These are phyloP conservation scores for Stemphylium beticola DNA, from an alignment of 2,329 filamentous ascomycete species.

Conservation along the genomic window DNA sequence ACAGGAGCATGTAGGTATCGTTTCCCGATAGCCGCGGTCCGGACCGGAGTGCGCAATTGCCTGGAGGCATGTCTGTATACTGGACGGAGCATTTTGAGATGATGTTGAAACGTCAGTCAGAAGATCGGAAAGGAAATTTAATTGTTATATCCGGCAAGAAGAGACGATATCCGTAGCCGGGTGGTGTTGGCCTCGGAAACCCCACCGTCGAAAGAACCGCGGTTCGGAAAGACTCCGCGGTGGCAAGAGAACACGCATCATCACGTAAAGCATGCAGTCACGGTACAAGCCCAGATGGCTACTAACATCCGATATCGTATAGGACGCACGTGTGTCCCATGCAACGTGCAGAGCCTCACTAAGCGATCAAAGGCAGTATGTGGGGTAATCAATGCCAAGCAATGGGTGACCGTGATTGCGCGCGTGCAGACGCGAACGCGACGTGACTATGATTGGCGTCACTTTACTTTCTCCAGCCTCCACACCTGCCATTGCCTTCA, in stretches of 20 bases:
- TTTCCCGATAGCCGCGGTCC: conserved; percentile 40
- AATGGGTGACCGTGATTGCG: conserved; percentile 37
- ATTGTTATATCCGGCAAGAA: conserved; percentile 1
- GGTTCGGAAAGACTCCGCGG: conserved; percentile 32
- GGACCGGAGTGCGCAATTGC: conserved; percentile 45
- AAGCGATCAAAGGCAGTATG: conserved; percentile 6
- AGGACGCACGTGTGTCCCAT: not conserved
- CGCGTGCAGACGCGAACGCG: conserved; percentile 30
- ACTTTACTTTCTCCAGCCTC: conserved; percentile 25
- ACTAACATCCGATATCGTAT: not conserved
- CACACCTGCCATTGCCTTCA: conserved; percentile 13
- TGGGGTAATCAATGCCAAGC: conserved; percentile 29
- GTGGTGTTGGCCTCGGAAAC: conserved; percentile 31
- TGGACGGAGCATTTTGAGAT: conserved; percentile 53
- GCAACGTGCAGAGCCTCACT: conserved; percentile 8
- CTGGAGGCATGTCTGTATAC: conserved; percentile 48
- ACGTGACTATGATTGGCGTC: conserved; percentile 28
- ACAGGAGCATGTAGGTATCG: conserved; percentile 53
- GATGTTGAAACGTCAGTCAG: not conserved
- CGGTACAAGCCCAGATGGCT: not conserved
- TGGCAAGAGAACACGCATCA: conserved; percentile 23
- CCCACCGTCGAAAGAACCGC: conserved; percentile 28
- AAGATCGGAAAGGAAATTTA: not conserved
- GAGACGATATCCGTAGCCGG: conserved; percentile 14
- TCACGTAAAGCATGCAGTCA: conserved; percentile 1